These are phyloP conservation scores for Ilyonectria sp. DNA, from an alignment of 2,329 filamentous ascomycete species.

Conservation along the genomic window DNA sequence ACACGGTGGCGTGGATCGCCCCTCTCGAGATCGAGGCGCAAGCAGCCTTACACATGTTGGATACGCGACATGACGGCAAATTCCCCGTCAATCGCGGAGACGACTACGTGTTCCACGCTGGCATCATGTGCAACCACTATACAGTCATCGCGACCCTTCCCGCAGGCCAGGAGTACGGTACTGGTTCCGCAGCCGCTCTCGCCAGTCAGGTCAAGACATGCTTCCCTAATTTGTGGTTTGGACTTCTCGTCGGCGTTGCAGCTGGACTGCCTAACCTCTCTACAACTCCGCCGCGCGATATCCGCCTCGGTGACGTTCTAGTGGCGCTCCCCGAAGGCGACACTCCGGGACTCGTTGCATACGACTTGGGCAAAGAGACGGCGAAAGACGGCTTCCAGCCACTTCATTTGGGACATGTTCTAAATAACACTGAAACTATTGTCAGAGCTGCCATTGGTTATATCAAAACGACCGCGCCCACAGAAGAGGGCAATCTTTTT, in stretches of 20 bases:
- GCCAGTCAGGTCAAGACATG: slow-evolving; percentile 53
- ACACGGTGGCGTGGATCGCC: too few species aligned
- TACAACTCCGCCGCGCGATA: slow-evolving; percentile 48
- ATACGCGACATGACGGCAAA: slow-evolving; percentile 33
- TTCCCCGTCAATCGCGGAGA: slow-evolving; percentile 52
- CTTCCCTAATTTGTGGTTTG: slow-evolving; percentile 56
- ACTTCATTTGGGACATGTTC: slow-evolving; percentile 42
- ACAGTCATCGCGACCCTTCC: slow-evolving; percentile 55
- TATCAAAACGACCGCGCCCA: slow-evolving; percentile 46
- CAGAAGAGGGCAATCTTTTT: slow-evolving; percentile 41
- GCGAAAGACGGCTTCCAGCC: slow-evolving; percentile 44
- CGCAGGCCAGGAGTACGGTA: slow-evolving; percentile 53
- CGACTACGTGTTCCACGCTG: slow-evolving; percentile 55
- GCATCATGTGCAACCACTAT: slow-evolving; percentile 54
- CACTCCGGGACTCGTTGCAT: slow-evolving; percentile 49
- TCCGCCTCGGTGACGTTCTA: slow-evolving; percentile 56
- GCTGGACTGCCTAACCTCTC: slow-evolving; percentile 52
- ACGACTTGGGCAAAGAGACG: slow-evolving; percentile 54
- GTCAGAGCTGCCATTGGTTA: slow-evolving; percentile 53
- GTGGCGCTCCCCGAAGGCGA: slow-evolving; percentile 48
- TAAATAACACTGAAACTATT: slow-evolving; percentile 49
- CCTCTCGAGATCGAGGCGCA: too few species aligned
- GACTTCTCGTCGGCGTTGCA: slow-evolving; percentile 55
- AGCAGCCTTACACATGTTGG: too few species aligned
- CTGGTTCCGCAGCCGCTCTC: slow-evolving; percentile 51